These are phyloP conservation scores for Fusarium xylarioides DNA, from an alignment of 2,329 filamentous ascomycete genomes.

Conservation along the genomic window DNA sequence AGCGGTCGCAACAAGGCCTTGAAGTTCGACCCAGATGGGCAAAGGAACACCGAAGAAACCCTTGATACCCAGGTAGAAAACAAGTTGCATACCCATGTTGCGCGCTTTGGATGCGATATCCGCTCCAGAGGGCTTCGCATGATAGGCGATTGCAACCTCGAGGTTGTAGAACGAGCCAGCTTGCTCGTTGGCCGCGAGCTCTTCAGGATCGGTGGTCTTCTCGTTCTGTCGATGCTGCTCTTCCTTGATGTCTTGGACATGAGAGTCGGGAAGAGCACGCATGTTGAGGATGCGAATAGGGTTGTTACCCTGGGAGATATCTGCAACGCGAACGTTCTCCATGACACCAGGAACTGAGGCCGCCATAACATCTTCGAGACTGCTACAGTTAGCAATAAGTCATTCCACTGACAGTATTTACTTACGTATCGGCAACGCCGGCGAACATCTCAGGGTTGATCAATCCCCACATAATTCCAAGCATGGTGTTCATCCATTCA, in stretches of 20 bases:
- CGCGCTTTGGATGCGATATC: conserved; percentile 82
- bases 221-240: conserved; percentile 81
- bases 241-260: conserved; percentile 83
- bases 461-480: conserved; percentile 87
- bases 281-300: conserved; percentile 88
- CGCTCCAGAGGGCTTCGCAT: conserved; percentile 77
- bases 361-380: conserved; percentile 85
- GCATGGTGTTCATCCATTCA: conserved; percentile 92
- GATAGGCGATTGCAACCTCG: conserved; percentile 90
- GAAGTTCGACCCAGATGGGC: conserved; percentile 89
- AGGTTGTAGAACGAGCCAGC: conserved; percentile 94
- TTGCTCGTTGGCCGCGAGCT: conserved; percentile 87
- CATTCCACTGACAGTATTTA: not conserved
- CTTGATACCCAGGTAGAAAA: conserved; percentile 92
- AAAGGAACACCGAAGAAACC: conserved; percentile 89
- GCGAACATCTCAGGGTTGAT: conserved; percentile 96
- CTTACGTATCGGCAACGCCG: conserved; percentile 83
- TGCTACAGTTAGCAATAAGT: conserved; percentile 26
- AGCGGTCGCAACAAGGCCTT: conserved; percentile 87
- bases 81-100: conserved; percentile 96
- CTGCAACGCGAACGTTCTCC: conserved; percentile 92
- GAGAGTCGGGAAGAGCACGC: conserved; percentile 79
- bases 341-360: conserved; percentile 91
- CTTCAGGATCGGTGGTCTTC: conserved; percentile 84
- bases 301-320: conserved; percentile 93